These are phyloP conservation scores for Dactylonectria estremocensis DNA, from an alignment of 2,329 filamentous ascomycete species.

Conservation along the genomic window DNA sequence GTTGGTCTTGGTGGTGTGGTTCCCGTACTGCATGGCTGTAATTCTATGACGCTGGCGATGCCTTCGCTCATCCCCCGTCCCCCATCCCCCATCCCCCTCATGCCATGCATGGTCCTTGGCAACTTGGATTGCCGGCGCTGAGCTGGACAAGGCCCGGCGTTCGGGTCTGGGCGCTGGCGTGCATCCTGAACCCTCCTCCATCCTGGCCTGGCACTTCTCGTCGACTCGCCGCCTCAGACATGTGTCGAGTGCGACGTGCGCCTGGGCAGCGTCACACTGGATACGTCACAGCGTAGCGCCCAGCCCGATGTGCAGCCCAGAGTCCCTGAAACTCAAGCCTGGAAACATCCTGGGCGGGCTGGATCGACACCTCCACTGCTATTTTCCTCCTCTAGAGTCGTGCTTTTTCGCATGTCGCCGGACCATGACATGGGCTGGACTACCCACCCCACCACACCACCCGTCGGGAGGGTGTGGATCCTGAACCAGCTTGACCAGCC, in stretches of 20 bases:
- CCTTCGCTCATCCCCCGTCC: background rate
- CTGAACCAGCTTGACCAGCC: background rate
- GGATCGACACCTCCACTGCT: constrained; percentile 16
- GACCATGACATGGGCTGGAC: constrained; percentile 17
- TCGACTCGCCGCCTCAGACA: constrained; percentile 1
- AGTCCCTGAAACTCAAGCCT: constrained; percentile 44
- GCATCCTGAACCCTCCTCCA: too few species aligned
- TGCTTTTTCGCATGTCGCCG: constrained; percentile 26
- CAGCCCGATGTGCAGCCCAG: constrained; percentile 35
- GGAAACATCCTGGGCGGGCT: constrained; percentile 35
- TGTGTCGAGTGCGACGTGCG: constrained; percentile 16
- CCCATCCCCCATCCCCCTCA: too few species aligned
- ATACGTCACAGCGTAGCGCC: constrained; percentile 44
- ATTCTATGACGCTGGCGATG: constrained; percentile 2
- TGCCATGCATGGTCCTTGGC: too few species aligned
- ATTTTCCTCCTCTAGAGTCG: background rate
- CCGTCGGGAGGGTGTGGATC: background rate
- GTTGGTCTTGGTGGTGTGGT: constrained; percentile 24
- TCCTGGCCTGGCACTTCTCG: background rate
- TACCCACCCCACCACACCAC: background rate
- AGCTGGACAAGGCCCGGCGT: background rate
- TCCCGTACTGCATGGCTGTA: constrained; percentile 8
- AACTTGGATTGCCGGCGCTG: background rate
- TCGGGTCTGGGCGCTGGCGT: constrained; percentile 1
- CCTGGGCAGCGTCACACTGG: constrained; percentile 25